Base-by-base conservation (phyloP, 225 moss, liverwort and hornwort species). In the Physcomitrium patens region DNA sequence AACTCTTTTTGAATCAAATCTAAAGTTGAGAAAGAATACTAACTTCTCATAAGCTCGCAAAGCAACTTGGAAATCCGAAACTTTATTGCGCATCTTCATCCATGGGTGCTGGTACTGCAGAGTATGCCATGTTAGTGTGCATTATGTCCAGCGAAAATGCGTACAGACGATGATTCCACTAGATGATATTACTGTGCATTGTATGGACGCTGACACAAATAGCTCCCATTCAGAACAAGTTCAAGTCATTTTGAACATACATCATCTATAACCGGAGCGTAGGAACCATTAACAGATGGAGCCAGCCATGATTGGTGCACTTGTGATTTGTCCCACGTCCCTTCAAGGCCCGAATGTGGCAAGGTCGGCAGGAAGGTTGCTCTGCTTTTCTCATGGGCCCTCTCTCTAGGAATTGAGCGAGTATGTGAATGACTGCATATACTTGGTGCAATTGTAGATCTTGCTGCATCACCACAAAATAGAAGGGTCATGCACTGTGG, bases 41-140 rank as follows among this genome's bases (percentile, higher is more conserved):
- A 58, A 84, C 84, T 73, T 84, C 54, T 77, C 80, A 24, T 72
- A 84, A 45, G 80, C 84, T 73, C 43, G 69, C 42, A 84, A 74
- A 10, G 84, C 73, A 20, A 84, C 73, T 53, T 80, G 80, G n/a
- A 66, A 65, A 64, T 84, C 80, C 28, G 84, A 84, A 64, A 84
- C 54, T 73, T 65, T 73, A 17, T 63, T 77, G 66, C 48, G 77
- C 24, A 77, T 43, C 52, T 63, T 72, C 74, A 37, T 41, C 55
- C 68, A 80, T 24, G 76, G 73, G 48, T 80, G 77, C 76, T 80
- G 77, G 52, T 53, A 61, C 58, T 80, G 80, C 59, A 10, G n/a
- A 17, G 20, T 22, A 46, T 14, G 49, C 20, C 24, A 15, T 24
- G 9, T 22, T 46, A 26, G 9, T 20, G 24, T 23, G 31, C 31